Base-by-base conservation (phyloP, 768 basidiomycete species). In the Serendipita sp. region DNA sequence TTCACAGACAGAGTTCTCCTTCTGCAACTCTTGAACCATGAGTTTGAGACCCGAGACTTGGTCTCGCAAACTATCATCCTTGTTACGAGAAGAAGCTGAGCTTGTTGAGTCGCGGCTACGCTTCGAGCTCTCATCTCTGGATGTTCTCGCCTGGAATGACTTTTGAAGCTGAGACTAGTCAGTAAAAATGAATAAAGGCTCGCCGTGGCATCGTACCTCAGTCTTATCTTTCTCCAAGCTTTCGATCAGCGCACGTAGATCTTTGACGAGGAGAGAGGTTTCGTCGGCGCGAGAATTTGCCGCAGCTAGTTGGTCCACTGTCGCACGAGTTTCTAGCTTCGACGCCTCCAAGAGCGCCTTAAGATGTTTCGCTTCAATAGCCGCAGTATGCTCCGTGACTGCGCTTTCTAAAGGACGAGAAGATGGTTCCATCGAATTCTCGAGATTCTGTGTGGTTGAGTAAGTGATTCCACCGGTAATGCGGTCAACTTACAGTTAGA, bases 1-100 rank as follows among this genome's bases (percentile, higher is more conserved):
- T 4, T 79, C 74, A 1, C 80, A 72, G 30, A 78, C 75, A 2
- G 82, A 71, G 69, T 83, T 89, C 74, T 96, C 93, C 69, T 88
- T 86, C 70, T 89, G 88, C 45, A 96, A 78, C 69, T 92, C 88
- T 71, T 90, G 86, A 23, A 96, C 83, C 69, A 96, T 90, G 70
- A 72, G 90, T 89, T 93, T 93, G 45, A 94, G 80, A 5, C 91
- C 91, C 11, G 80, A 83, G 65, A 91, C 83, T 74, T 93, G 90
- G 65, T 89, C 86, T 16, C 73, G 71, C 30, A 77, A 63, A 63
- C 68, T 66, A 35, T 69, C 85, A 23, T 82, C 74, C 70, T 83
- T 54, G 38, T 75, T 68, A 32, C 68, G 68, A 13, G 67, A 60
- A 32, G 56, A 60, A n/a, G n/a, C n/a, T n/a, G 56, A 60, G n/a